Percentiles rank a stretch among this genome's conserved stretches.
Evolutionary conservation across 2,329 filamentous ascomycete species (phyloP).

Genomic region (Gremmenia infestans): DNA sequence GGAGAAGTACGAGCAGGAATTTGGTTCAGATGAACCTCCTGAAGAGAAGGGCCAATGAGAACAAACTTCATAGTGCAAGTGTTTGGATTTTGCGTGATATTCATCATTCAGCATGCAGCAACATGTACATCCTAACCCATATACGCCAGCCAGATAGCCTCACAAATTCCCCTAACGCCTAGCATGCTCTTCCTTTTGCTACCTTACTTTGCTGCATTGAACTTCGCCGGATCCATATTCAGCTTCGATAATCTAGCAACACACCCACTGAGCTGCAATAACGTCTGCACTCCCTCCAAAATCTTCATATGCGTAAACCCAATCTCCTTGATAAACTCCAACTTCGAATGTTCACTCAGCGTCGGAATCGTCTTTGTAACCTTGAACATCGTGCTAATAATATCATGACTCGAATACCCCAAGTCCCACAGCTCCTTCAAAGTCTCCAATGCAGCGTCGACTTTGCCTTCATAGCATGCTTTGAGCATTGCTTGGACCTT

Average conservation of each 20-base stretch:
- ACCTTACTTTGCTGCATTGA: slow-evolving; percentile 40
- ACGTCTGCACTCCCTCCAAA: slow-evolving; percentile 92
- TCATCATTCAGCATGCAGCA: not conserved
- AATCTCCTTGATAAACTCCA: slow-evolving; percentile 98
- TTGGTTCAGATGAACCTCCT: slow-evolving; percentile 11
- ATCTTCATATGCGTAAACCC: slow-evolving; percentile 99
- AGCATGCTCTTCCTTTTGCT: slow-evolving; percentile 9
- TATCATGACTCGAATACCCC: slow-evolving; percentile 97
- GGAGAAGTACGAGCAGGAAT: slow-evolving; percentile 60
- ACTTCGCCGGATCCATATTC: slow-evolving; percentile 90
- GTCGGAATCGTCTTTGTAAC: slow-evolving; percentile 95
- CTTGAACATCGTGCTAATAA: slow-evolving; percentile 98
- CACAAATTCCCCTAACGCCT: slow-evolving; percentile 22
- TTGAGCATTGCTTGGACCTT: slow-evolving; percentile 99
- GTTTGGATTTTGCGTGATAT: not conserved
- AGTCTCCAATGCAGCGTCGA: slow-evolving; percentile 80
- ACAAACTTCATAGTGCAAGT: not conserved
- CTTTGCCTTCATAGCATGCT: slow-evolving; percentile 86
- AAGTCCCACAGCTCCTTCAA: slow-evolving; percentile 90
- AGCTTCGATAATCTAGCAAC: slow-evolving; percentile 87
- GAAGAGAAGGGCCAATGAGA: slow-evolving; percentile 12
- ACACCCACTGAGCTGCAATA: slow-evolving; percentile 90
- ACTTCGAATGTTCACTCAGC: slow-evolving; percentile 87
- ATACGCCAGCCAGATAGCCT: slow-evolving; percentile 12
- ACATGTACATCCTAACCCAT: slow-evolving; percentile 3